Evolutionary conservation across 805 yeast genomes (phyloP).

Genomic region (Huiozyma naganishii): DNA sequence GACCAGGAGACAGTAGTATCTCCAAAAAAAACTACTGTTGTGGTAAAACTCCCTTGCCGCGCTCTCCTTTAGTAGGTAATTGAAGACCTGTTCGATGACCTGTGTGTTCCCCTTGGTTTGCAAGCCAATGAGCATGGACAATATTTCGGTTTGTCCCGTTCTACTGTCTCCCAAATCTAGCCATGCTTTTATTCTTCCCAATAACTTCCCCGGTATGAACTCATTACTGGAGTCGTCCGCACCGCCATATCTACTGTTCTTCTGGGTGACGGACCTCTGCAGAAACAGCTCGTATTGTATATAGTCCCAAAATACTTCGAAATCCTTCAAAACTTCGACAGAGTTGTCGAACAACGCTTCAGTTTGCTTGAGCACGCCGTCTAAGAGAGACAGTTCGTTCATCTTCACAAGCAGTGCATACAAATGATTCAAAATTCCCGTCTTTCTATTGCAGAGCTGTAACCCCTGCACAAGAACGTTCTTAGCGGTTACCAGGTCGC

Average conservation of each 20-base stretch:
- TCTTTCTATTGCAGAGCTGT: slow-evolving; percentile 14
- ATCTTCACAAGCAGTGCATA: slow-evolving; percentile 13
- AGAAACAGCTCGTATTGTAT: slow-evolving; percentile 19
- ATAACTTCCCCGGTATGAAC: slow-evolving; percentile 5
- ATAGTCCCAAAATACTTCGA: slow-evolving; percentile 24
- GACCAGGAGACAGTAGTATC: slow-evolving; percentile 17
- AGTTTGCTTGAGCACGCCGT: slow-evolving; percentile 7
- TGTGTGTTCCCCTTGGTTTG: slow-evolving; percentile 16
- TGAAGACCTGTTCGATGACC: slow-evolving; percentile 15
- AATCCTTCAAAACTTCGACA: slow-evolving; percentile 17
- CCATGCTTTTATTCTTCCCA: slow-evolving; percentile 14
- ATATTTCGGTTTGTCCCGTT: slow-evolving; percentile 11
- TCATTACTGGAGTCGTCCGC: background rate
- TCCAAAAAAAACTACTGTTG: slow-evolving; percentile 20
- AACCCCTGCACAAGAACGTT: slow-evolving; percentile 16
- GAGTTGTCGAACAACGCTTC: slow-evolving; percentile 8
- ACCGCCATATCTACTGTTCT: slow-evolving; percentile 9
- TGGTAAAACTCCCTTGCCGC: slow-evolving; percentile 12
- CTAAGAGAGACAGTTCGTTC: slow-evolving; percentile 13
- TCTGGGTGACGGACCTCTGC: slow-evolving; percentile 4
- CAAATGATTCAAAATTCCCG: slow-evolving; percentile 14
- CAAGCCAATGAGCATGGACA: slow-evolving; percentile 15
- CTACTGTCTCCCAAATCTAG: slow-evolving; percentile 9
- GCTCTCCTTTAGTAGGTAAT: slow-evolving; percentile 9
- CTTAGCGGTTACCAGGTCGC: slow-evolving; percentile 17